These are phyloP conservation scores for Polygonum maritimum DNA, from an alignment of 148 eudicot genomes.

Conservation along the genomic window DNA sequence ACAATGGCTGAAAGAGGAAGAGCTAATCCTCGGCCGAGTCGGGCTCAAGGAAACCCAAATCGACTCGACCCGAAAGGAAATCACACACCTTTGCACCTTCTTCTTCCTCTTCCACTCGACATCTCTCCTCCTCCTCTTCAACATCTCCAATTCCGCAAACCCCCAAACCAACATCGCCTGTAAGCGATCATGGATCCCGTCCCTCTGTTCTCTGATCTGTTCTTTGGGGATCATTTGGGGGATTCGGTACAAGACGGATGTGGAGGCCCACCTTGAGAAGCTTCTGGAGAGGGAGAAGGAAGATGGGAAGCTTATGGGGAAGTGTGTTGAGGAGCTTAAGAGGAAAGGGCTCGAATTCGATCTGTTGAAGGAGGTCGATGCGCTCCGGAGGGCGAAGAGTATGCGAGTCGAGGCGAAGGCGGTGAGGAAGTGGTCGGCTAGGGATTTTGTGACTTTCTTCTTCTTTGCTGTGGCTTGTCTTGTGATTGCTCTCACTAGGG, in stretches of 20 bases:
- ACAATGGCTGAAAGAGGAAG: constrained; percentile 84
- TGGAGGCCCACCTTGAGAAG: constrained; percentile 53
- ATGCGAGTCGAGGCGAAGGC: constrained; percentile 50
- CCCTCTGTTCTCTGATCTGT: constrained; percentile 44
- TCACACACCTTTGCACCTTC: constrained; percentile 69
- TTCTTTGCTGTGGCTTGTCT: constrained; percentile 57
- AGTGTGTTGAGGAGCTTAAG: constrained; percentile 75
- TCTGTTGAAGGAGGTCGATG: constrained; percentile 71
- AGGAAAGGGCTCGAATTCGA: constrained; percentile 74
- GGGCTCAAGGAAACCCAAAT: constrained; percentile 75
- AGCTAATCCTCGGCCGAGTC: constrained; percentile 52
- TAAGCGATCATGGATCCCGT: constrained; percentile 61
- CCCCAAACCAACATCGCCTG: constrained; percentile 20
- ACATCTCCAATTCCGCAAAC: constrained; percentile 22
- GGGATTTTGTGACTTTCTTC: constrained; percentile 65
- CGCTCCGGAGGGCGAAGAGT: constrained; percentile 62
- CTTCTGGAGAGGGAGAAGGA: constrained; percentile 63
- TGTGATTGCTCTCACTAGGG: constrained; percentile 57
- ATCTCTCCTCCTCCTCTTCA: constrained; percentile 56
- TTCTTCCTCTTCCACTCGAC: constrained; percentile 77
- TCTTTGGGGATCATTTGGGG: constrained; percentile 72
- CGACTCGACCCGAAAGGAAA: constrained; percentile 45
- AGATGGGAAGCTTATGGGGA: constrained; percentile 50
- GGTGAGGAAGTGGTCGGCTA: constrained; percentile 55
- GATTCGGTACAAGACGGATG: constrained; percentile 59